Evolutionary conservation across 768 basidiomycete species (phyloP).

Genomic region (Auriscalpium orientale): DNA sequence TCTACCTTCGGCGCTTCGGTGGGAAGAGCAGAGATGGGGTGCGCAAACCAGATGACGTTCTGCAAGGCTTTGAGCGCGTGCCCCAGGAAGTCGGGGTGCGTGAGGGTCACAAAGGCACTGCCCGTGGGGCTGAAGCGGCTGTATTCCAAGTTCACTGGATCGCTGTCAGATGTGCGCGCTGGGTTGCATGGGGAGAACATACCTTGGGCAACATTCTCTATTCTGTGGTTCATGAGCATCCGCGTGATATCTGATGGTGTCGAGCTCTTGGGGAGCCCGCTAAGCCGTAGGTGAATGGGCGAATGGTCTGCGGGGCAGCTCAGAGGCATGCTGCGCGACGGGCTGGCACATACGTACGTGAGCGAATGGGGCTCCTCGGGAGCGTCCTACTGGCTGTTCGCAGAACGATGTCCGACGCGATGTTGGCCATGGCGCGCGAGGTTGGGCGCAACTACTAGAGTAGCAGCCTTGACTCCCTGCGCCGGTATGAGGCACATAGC

Average conservation of each 20-base stretch:
- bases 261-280: slow-evolving; percentile 9
- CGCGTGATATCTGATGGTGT: slow-evolving; percentile 12
- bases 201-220: slow-evolving; percentile 11
- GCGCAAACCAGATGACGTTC: slow-evolving; percentile 38
- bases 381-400: too few species aligned
- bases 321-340: too few species aligned
- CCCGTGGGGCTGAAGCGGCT: slow-evolving; percentile 52
- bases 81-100: slow-evolving; percentile 36
- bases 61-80: slow-evolving; percentile 36
- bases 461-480: too few species aligned
- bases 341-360: too few species aligned
- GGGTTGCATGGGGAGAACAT: not conserved
- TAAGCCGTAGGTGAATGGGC: slow-evolving; percentile 5
- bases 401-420: slow-evolving; percentile 34
- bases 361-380: too few species aligned
- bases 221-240: slow-evolving; percentile 4
- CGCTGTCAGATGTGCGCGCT: not conserved
- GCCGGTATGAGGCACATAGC: too few species aligned
- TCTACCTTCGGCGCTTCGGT: slow-evolving; percentile 14
- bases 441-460: too few species aligned
- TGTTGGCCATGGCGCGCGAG: slow-evolving; percentile 35
- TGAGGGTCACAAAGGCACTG: slow-evolving; percentile 49
- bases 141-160: slow-evolving; percentile 53
- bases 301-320: slow-evolving; percentile 17
- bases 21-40: slow-evolving; percentile 31